These are phyloP conservation scores for Microglena sp. DNA, from an alignment of 139 green algal genomes.

Conservation along the genomic window DNA sequence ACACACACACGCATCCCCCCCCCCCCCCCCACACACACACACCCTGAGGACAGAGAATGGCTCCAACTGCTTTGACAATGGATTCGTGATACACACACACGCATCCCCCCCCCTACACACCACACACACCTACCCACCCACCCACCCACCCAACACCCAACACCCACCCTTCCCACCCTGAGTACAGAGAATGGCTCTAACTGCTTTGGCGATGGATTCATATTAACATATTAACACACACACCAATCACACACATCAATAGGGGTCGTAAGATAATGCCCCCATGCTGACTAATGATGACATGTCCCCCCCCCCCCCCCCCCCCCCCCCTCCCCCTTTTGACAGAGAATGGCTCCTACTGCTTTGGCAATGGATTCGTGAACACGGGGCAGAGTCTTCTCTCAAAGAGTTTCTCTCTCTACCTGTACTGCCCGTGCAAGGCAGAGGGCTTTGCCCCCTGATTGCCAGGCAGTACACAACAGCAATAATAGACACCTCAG, in stretches of 20 bases:
- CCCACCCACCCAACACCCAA: not conserved
- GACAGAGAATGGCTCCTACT: too few species aligned
- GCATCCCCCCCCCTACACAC: too few species aligned
- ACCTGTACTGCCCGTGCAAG: too few species aligned
- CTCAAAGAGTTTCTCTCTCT: too few species aligned
- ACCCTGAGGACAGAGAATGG: not conserved
- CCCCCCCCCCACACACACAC: not conserved
- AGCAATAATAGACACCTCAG: too few species aligned
- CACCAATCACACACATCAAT: not conserved
- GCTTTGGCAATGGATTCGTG: not conserved
- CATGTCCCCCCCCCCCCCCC: too few species aligned
- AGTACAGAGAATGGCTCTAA: not conserved
- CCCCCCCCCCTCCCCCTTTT: not conserved
- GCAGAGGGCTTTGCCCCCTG: too few species aligned
- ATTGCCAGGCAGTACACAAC: too few species aligned
- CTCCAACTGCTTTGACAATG: not conserved
- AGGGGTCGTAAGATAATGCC: too few species aligned
- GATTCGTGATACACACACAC: not conserved
- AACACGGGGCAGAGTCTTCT: too few species aligned
- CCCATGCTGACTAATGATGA: too few species aligned
- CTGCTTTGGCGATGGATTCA: not conserved
- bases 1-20: conserved; percentile 1
- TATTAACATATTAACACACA: not conserved
- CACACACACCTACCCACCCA: not conserved
- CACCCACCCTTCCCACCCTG: not conserved